A percentile compares a stretch with the other conserved stretches of the same genome.
Conservation (phyloP, 106 monocot species). For the Apostasia shenzhenica region DNA sequence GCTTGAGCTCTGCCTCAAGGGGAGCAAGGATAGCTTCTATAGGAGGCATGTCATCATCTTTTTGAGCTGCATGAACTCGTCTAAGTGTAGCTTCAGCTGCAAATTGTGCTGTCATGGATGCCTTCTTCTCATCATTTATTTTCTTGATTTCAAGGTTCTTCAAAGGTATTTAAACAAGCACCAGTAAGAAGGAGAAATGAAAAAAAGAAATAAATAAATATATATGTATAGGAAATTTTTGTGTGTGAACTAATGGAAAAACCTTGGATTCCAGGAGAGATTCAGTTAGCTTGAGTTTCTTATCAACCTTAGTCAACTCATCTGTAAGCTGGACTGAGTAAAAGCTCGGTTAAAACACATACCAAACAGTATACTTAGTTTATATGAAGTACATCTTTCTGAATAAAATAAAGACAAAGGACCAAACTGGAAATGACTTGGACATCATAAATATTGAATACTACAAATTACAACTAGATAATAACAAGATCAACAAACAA, state of each 20-base stretch:
- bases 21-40: slow-evolving; percentile 99
- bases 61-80: slow-evolving; percentile 96
- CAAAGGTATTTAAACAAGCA: slow-evolving; percentile 6
- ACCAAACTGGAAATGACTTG: too few relatives aligned
- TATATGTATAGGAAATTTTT: background rate
- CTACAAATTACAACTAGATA: too few relatives aligned
- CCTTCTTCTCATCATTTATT: slow-evolving; percentile 94
- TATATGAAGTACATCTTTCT: too few relatives aligned
- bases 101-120: slow-evolving; percentile 95
- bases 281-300: slow-evolving; percentile 90
- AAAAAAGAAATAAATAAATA: background rate
- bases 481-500: too few relatives aligned
- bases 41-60: slow-evolving; percentile 99
- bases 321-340: slow-evolving; percentile 64
- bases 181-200: background rate
- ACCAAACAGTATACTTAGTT: too few relatives aligned
- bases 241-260: background rate
- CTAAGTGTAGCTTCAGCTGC: slow-evolving; percentile 98
- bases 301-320: slow-evolving; percentile 61
- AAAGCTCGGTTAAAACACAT: background rate
- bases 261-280: slow-evolving; percentile 81
- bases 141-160: slow-evolving; percentile 99
- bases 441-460: too few relatives aligned
- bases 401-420: too few relatives aligned
- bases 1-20: slow-evolving; percentile 86